Conservation (phyloP, 2,329 filamentous ascomycete species). For the Ophiostoma sp. region DNA sequence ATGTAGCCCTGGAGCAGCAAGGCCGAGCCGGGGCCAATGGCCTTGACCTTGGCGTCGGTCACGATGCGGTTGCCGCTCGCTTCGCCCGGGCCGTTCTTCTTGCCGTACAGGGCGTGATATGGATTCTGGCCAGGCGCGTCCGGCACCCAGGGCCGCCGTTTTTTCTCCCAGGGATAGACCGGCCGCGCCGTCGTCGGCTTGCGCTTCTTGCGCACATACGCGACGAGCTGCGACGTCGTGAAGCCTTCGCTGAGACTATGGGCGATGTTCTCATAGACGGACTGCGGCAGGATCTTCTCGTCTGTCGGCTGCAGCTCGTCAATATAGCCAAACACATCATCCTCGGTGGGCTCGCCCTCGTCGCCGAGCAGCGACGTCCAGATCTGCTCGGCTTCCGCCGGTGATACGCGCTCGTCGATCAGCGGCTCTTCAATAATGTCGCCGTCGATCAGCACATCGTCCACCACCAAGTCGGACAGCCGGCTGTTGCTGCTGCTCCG, state of each 20-base stretch:
- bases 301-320: constrained; percentile 44
- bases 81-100: not conserved
- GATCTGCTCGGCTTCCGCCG: constrained; percentile 17
- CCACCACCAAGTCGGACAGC: not conserved
- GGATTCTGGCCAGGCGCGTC: constrained; percentile 25
- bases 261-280: constrained; percentile 40
- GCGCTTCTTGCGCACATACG: constrained; percentile 36
- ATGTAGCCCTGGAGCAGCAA: constrained; percentile 23
- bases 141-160: constrained; percentile 41
- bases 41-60: not conserved
- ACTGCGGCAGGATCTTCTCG: constrained; percentile 35
- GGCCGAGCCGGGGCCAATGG: constrained; percentile 18
- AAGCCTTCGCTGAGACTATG: constrained; percentile 43
- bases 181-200: constrained; percentile 4
- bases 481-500: not conserved
- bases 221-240: constrained; percentile 40
- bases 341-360: constrained; percentile 27
- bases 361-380: constrained; percentile 19
- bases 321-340: constrained; percentile 43
- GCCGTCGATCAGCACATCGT: not conserved
- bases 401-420: constrained; percentile 3
- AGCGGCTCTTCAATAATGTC: constrained; percentile 6
- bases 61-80: not conserved
- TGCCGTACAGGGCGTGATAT: not conserved
- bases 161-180: constrained; percentile 38